Percentiles rank a stretch among this genome's conserved stretches.
phyloP scores from a whole-genome alignment of 805 yeast genomes.

The Kuraishia capsulata region DNA sequence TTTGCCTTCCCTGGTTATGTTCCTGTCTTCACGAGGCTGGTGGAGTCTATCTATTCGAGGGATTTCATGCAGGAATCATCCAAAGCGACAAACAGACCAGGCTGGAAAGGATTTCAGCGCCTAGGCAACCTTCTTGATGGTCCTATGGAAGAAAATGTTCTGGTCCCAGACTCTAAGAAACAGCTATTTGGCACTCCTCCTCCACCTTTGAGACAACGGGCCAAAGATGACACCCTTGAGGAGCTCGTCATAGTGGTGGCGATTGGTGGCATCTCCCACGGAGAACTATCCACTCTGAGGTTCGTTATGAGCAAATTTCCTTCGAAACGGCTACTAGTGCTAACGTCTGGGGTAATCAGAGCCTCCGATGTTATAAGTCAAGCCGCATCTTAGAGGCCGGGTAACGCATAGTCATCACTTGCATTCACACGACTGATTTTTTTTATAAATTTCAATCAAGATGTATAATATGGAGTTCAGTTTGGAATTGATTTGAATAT shows the following conservation, averaged over 20 bases:
- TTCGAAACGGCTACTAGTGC: conserved; percentile 27
- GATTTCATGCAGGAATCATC: conserved; percentile 33
- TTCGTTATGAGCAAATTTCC: conserved; percentile 40
- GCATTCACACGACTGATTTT: not conserved
- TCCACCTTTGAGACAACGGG: conserved; percentile 21
- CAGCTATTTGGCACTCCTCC: conserved; percentile 12
- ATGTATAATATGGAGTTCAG: not conserved
- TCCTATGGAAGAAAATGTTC: conserved; percentile 16
- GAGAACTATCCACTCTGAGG: conserved; percentile 70
- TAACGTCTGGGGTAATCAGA: conserved; percentile 35
- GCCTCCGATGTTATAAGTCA: conserved; percentile 21
- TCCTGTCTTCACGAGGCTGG: conserved; percentile 62
- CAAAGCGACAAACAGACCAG: conserved; percentile 16
- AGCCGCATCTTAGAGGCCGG: conserved; percentile 5
- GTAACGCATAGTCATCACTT: too few species aligned
- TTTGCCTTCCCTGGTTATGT: conserved; percentile 77
- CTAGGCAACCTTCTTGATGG: conserved; percentile 33
- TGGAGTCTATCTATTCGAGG: conserved; percentile 60
- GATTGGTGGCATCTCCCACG: conserved; percentile 80
- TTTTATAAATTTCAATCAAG: not conserved
- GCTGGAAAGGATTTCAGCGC: conserved; percentile 28
- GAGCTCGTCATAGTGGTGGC: conserved; percentile 37
- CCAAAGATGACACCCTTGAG: conserved; percentile 7
- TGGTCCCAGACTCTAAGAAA: conserved; percentile 21
- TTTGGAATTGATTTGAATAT: too few species aligned